These are phyloP conservation scores for Globisporangium megalacanthum DNA, from an alignment of 352 stramenopile genomes.

Conservation along the genomic window DNA sequence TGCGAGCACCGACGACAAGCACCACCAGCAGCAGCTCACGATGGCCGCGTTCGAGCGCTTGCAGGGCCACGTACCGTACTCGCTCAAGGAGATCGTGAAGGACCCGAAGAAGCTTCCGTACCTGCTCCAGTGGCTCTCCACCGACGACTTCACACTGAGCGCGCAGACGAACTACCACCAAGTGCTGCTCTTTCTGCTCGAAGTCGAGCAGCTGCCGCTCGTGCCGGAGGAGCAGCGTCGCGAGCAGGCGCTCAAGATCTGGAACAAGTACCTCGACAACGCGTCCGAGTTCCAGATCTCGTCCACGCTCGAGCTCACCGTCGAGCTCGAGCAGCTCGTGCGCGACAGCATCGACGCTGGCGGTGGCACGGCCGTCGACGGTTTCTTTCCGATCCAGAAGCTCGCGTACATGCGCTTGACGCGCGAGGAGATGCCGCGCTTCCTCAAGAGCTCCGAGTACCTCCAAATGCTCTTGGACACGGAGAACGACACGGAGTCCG, in stretches of 20 bases:
- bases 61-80: slow-evolving; percentile 76
- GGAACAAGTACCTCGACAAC: slow-evolving; percentile 82
- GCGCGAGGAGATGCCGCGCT: slow-evolving; percentile 72
- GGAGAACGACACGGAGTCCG: slow-evolving; percentile 64
- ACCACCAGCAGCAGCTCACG: slow-evolving; percentile 31
- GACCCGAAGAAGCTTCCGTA: slow-evolving; percentile 84
- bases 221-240: slow-evolving; percentile 54
- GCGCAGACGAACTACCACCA: slow-evolving; percentile 65
- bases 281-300: slow-evolving; percentile 81
- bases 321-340: slow-evolving; percentile 71
- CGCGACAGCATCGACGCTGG: slow-evolving; percentile 50
- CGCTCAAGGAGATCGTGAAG: slow-evolving; percentile 81
- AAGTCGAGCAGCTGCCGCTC: slow-evolving; percentile 77
- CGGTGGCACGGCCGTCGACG: slow-evolving; percentile 45
- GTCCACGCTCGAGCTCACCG: slow-evolving; percentile 70
- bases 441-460: slow-evolving; percentile 83
- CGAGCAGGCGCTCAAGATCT: slow-evolving; percentile 81
- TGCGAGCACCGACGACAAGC: slow-evolving; percentile 4
- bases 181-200: slow-evolving; percentile 79
- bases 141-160: slow-evolving; percentile 27
- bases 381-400: slow-evolving; percentile 83
- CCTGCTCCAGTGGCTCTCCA: slow-evolving; percentile 69
- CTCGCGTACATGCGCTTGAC: slow-evolving; percentile 81
- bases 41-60: slow-evolving; percentile 62
- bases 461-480: slow-evolving; percentile 81